Conservation (phyloP, 805 yeast species). For the Pichia cephalocereana region DNA sequence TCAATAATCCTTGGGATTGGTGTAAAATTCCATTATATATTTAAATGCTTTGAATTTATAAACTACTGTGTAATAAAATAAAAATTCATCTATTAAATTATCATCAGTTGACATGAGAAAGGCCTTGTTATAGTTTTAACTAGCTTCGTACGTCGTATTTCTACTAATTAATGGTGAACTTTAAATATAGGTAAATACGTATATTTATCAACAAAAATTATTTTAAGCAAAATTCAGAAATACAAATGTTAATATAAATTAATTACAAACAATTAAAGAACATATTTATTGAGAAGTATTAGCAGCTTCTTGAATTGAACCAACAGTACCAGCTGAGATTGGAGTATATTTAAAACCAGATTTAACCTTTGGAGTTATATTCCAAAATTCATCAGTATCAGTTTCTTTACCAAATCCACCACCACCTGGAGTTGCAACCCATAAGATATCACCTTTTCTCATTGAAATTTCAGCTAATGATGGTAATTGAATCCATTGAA, state of each 20-base stretch:
- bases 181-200: too few species aligned
- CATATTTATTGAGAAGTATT: conserved; percentile 17
- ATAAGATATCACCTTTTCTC: conserved; percentile 58
- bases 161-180: too few species aligned
- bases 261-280: background rate
- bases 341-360: conserved; percentile 5
- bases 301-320: conserved; percentile 16
- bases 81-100: too few species aligned
- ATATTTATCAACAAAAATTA: background rate
- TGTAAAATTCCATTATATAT: conserved; percentile 26
- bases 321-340: conserved; percentile 18
- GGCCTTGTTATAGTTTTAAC: too few species aligned
- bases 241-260: background rate
- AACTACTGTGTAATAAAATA: too few species aligned
- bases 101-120: too few species aligned
- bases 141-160: too few species aligned
- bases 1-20: conserved; percentile 65
- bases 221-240: too few species aligned
- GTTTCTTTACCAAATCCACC: conserved; percentile 57
- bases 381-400: conserved; percentile 11
- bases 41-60: conserved; percentile 7
- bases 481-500: conserved; percentile 31
- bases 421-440: conserved; percentile 76
- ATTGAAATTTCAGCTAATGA: conserved; percentile 66
- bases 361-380: conserved; percentile 3